These are phyloP conservation scores for Parastagonospora avenae DNA, from an alignment of 2,329 filamentous ascomycete genomes.

Conservation along the genomic window DNA sequence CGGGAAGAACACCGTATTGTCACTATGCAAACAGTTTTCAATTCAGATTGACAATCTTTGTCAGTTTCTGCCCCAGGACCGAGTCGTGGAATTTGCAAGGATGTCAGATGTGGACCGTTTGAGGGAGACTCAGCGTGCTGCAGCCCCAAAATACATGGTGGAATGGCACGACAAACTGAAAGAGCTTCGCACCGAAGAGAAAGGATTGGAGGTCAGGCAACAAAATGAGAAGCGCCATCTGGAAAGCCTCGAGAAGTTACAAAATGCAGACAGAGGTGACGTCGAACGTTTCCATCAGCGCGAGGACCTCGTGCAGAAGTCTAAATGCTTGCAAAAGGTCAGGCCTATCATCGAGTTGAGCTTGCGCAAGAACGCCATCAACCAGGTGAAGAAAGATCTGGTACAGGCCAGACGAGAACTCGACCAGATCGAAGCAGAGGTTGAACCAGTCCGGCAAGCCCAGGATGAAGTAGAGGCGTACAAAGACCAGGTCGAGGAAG, in stretches of 20 bases:
- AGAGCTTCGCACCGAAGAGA: conserved; percentile 70
- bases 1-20: conserved; percentile 66
- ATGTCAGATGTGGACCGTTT: conserved; percentile 82
- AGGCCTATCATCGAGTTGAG: conserved; percentile 70
- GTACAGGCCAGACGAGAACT: conserved; percentile 63
- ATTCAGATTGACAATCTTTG: conserved; percentile 98
- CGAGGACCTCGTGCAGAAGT: conserved; percentile 65
- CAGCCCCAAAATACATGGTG: conserved; percentile 80
- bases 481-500: conserved; percentile 59
- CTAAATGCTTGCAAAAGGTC: conserved; percentile 68
- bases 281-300: conserved; percentile 83
- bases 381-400: conserved; percentile 61
- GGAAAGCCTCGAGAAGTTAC: conserved; percentile 71
- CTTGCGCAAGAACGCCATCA: conserved; percentile 56
- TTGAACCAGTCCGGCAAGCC: conserved; percentile 71
- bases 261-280: conserved; percentile 76
- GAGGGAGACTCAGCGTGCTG: conserved; percentile 84
- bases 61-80: conserved; percentile 95
- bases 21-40: conserved; percentile 71
- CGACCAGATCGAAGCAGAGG: conserved; percentile 62
- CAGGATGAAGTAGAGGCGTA: conserved; percentile 75
- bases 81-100: conserved; percentile 90
- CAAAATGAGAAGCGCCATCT: conserved; percentile 67
- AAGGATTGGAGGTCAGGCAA: conserved; percentile 63
- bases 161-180: conserved; percentile 78